Evolutionary conservation across 495 filamentous ascomycete genomes (phyloP), one percentile per base, ranked within the genome.

Genomic region (Podospora didyma): DNA sequence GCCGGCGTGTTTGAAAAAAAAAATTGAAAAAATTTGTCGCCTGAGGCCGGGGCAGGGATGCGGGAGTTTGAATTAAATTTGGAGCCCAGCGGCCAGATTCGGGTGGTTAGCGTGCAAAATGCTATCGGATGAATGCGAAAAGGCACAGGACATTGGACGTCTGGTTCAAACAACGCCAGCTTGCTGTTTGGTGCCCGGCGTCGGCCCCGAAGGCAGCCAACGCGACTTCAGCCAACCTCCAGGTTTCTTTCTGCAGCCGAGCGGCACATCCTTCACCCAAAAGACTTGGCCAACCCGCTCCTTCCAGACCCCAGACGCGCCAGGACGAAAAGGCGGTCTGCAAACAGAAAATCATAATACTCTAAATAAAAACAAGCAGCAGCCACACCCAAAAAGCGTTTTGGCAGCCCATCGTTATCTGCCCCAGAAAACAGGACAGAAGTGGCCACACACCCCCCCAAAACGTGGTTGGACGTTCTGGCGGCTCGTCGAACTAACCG

Each of bases 251-350:
- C 46, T 37, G 53, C 53, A 48, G 39, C 37, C 53, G 24, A 22
- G 53, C 53, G 53, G 53, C 53, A 44, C 54, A 44, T 42, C 41
- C 54, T 49, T 49, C 37, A 31, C 12, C 39, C 19, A 22, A n/a
- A 44, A 49, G 44, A 42, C 39, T 42, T 42, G 23, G 22, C 17
- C 20, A 24, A 12, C 17, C 46, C 31, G 22, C 44, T 41, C 16
- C 46, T 41, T 17, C 46, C 21, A 46, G 41, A 44, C 46, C n/a
- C n/a, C 34, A 57, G 41, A 44, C 46, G 22, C 14, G n/a, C 35
- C n/a, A 23, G 9, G 2, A n/a, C 46, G 44, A 58, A 58, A 58
- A 53, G 56, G 56, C 56, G 56, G 56, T 58, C 49, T 53, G 56
- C 22, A 42, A 53, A 46, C 37, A 52, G n/a, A n/a, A n/a, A n/a